Base-by-base conservation (phyloP, 106 monocot genomes). In the Narthecium ossifragum region DNA sequence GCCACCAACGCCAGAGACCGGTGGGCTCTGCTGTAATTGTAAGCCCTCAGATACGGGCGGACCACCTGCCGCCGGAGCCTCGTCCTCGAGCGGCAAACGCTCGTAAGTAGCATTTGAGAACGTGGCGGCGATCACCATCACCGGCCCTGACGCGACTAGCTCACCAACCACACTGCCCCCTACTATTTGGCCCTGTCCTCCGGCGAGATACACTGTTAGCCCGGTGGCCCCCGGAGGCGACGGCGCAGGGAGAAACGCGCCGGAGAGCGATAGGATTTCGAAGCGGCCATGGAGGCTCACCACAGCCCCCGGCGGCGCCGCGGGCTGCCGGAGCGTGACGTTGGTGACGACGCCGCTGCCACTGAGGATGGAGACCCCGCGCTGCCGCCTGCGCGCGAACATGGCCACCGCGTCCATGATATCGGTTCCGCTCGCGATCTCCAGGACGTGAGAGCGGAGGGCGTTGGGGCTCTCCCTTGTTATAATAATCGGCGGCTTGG, bases 151-250 rank as follows among this genome's bases (percentile, higher is more conserved):
- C 18, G 58, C 58, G 0, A 37, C 22, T 5, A 58, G 37, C 34
- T 58, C 58, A 6, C 58, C 37, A n/a, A 58, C 37, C 4, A 58
- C 58, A 38, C 36, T 58, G n/a, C 58, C 58, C 5, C 58, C 58
- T 20, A 58, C 58, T 9, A 58, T 38, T 23, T 58, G 58, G 8
- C 58, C 58, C 22, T 58, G 58, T 13, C 58, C 58, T 1, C 58
- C 58, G 36, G 37, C 34, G 10, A 58, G 37, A 23, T 58, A 58
- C n/a, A 58, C 58, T 13, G 34, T 58, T 0, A 58, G 22, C 23
- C 36, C 58, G 15, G 37, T 58, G 2, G 58, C 58, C 11, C 22
- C 36, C 37, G 37, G 34, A 8, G 58, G 58, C 37, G 58, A 58
- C 58, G 58, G 58, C 0, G 58, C 34, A 20, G 58, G 58, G 37